A percentile compares a stretch with the other conserved stretches of the same genome.
These are phyloP conservation scores for Podospora anserina DNA, from an alignment of 495 filamentous ascomycete genomes.

Conservation along the genomic window DNA sequence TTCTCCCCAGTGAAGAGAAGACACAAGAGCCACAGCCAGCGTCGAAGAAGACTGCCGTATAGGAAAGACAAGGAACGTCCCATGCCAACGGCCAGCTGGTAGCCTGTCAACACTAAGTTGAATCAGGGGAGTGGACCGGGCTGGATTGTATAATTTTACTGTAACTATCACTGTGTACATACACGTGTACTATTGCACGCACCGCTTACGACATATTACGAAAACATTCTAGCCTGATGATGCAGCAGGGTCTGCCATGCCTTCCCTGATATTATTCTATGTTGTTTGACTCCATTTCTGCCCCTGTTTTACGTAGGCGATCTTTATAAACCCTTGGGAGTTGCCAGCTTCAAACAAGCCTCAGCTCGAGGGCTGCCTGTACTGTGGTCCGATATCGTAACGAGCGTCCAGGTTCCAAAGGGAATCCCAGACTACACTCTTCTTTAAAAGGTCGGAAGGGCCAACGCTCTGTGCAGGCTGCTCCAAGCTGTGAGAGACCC, in stretches of 20 bases:
- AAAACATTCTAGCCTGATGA: neutral
- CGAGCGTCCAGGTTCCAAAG: constrained; percentile 52
- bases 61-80: neutral
- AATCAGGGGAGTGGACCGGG: neutral
- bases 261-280: neutral
- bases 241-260: neutral
- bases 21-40: neutral
- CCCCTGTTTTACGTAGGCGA: neutral
- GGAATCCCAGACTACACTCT: constrained; percentile 52
- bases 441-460: constrained; percentile 37
- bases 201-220: neutral
- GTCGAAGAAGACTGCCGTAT: neutral
- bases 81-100: neutral
- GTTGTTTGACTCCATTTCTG: neutral
- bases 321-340: neutral
- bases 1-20: constrained; percentile 30
- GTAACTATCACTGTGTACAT: neutral
- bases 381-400: constrained; percentile 35
- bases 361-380: neutral
- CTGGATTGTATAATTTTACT: neutral
- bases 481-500: constrained; percentile 19
- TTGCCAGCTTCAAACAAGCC: neutral
- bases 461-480: constrained; percentile 34
- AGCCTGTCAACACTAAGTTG: neutral
- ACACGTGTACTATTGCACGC: neutral